Evolutionary conservation across 1,139 yeast species (phyloP), one percentile per base, ranked within the genome.

Genomic region (Magnusiomyces ingens): DNA sequence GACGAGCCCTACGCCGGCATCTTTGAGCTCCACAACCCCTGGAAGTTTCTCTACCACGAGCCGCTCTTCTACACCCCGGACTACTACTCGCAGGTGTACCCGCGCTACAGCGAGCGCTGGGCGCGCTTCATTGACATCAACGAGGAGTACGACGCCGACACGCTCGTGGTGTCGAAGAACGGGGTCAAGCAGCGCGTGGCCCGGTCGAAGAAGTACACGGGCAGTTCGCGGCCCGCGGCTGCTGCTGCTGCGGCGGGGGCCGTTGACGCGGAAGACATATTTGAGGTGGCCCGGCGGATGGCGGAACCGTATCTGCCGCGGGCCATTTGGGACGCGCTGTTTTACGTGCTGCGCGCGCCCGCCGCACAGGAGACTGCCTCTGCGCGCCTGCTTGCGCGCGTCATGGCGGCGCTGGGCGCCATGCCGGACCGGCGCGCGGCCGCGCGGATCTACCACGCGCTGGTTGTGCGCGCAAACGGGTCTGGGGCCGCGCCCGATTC

Each of bases 51-150:
- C 15, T 32, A 47, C 21, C 44, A 56, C 13, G 53, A 60, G 2
- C 68, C 68, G 2, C 35, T 62, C 8, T 54, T 63, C 17, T 65
- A 63, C 52, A 62, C 68, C 1, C 67, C 68, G 1, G 67, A 64
- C 48, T 50, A 54, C 11, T 52, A 56, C 26, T 57, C 62, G 10
- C 48, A 55, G 19, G 56, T 59, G 51, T 62, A 62, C 50, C 65
- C 65, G 13, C 37, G 60, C 1, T n/a, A 48, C 1, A 32, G 50
- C 13, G 61, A 59, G 49, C 52, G 58, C 13, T 62, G 65, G 64
- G 60, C 65, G 0, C 47, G 37, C 12, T 59, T 51, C 46, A 53
- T 63, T 22, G 67, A 64, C 47, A 52, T 63, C 18, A 54, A 64
- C 44, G 64, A 61, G 49, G 40, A 52, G 2, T 63, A 63, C 46